Base-by-base conservation (phyloP, 2,329 filamentous ascomycete species). In the Lomentospora prolificans region DNA sequence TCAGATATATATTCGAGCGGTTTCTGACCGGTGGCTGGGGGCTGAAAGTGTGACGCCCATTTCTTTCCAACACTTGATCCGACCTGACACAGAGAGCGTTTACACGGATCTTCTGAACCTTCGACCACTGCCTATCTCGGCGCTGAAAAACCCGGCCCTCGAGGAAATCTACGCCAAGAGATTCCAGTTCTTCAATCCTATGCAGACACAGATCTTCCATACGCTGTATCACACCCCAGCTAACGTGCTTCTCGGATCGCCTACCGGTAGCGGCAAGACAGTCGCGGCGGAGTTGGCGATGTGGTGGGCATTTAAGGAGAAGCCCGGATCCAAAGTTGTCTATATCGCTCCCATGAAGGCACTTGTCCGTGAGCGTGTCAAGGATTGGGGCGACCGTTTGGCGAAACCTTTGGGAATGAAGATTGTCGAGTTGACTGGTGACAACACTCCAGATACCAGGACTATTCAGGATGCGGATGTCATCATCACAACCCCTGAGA, bases 261-360 rank as follows among this genome's bases (percentile, higher is more conserved):
- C 94, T 0, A 99, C 95, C 0, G 94, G 94, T 57, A 96, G 90
- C 76, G 94, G 94, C 57, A 99, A 99, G 75, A 99, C 95, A 0
- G 88, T 99, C 41, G 94, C 95, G 17, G 90, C 89, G 51, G 94
- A 99, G 67, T 73, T 99, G 59, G 91, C 95, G 25, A 97, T 99
- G 92, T 99, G 95, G 95, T 96, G 91, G 90, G 92, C 94, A 2
- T 97, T 99, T 72, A 84, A 91, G 12, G 91, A 96, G 67, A 86
- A 87, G 53, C 94, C 94, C 1, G 90, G 91, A 3, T 96, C 90
- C 3, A 99, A 99, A 72, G 91, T 99, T 2, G 94, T 99, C 10
- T 99, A 99, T 68, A 97, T 99, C 66, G 94, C 94, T 2, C 95
- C 95, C 0, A 99, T 99, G 95, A 99, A 99, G 71, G 95, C 95